Evolutionary conservation across 306 rosid genomes (phyloP), one percentile per base, ranked within the genome.

Genomic region (Amphicarpaea edgeworthii): DNA sequence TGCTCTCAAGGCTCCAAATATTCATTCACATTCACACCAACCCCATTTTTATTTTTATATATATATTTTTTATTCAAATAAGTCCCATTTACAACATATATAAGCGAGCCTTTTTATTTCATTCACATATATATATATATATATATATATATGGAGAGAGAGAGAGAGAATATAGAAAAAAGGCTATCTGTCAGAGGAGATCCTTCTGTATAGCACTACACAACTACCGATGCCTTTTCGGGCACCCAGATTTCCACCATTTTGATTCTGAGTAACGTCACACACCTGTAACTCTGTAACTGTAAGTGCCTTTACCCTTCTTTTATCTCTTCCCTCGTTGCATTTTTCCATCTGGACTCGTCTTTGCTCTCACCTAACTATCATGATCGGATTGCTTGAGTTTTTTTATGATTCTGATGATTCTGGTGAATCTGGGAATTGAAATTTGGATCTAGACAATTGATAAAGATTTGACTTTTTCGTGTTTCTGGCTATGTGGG

Each of bases 1-100:
- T n/a, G n/a, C n/a, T n/a, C n/a, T n/a, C n/a, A n/a, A n/a, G n/a
- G n/a, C n/a, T n/a, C n/a, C n/a, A n/a, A n/a, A 41, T 20, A 28
- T 42, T 6, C 66, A 23, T 12, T 53, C 80, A 26, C 46, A 83
- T 83, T 53, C 80, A 26, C 46, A 83, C 85, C 87, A 83, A 64
- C 46, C 41, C 76, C 49, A 46, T 37, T 54, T 54, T 34, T 12
- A 34, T 61, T 21, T 2, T 57, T 3, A 17, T 14, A 4, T 1
- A 17, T n/a, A n/a, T n/a, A n/a, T 43, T 15, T 8, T 32, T 66
- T 0, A 23, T 10, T 20, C 55, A 6, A 70, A 7, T 43, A 45
- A 16, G 46, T 6, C 49, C 68, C 32, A 40, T 4, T 4, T 77
- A 12, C n/a, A 21, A 11, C 41, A 50, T 38, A 50, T 38, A 70